Percentiles rank a stretch among this genome's conserved stretches.
Evolutionary conservation across 2,329 filamentous ascomycete genomes (phyloP).

Genomic region (Colletotrichum godetiae): DNA sequence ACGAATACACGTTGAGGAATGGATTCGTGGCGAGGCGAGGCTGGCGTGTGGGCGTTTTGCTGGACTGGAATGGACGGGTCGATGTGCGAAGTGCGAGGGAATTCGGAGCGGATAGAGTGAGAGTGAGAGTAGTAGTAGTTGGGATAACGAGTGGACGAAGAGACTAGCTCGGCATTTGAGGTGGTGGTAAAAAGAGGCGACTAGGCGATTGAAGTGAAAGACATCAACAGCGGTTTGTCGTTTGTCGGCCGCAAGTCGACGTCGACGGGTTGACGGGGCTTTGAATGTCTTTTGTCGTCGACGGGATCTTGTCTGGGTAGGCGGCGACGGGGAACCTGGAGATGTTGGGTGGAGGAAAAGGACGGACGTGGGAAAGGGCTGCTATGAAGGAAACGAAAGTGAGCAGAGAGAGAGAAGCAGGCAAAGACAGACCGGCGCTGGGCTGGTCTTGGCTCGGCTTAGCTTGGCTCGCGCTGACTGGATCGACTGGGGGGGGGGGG

Average conservation of each 20-base stretch:
- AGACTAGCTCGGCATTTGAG: slow-evolving; percentile 38
- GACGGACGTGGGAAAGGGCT: slow-evolving; percentile 1
- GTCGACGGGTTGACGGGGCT: slow-evolving; percentile 17
- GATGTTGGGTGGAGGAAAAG: slow-evolving; percentile 25
- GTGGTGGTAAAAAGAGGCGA: slow-evolving; percentile 17
- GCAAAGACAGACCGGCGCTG: background rate
- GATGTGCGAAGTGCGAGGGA: slow-evolving; percentile 6
- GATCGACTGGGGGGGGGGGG: slow-evolving; percentile 4
- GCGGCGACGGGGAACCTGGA: slow-evolving; percentile 23
- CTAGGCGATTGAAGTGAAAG: slow-evolving; percentile 32
- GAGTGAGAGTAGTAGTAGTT: slow-evolving; percentile 15
- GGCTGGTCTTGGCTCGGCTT: background rate
- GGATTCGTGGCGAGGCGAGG: slow-evolving; percentile 17
- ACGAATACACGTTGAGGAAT: slow-evolving; percentile 20
- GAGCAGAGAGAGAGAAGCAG: slow-evolving; percentile 15
- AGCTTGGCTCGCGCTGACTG: slow-evolving; percentile 5
- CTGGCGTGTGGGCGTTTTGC: slow-evolving; percentile 8
- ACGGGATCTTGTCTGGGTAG: background rate
- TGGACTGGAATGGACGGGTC: slow-evolving; percentile 23
- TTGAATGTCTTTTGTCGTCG: slow-evolving; percentile 30
- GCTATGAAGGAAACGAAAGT: slow-evolving; percentile 30
- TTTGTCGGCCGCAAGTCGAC: slow-evolving; percentile 18
- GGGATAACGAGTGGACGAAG: slow-evolving; percentile 36
- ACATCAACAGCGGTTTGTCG: slow-evolving; percentile 28
- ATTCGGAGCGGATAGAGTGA: slow-evolving; percentile 14